Conservation (phyloP, 257 asterid species). For the Verbascum thapsus region DNA sequence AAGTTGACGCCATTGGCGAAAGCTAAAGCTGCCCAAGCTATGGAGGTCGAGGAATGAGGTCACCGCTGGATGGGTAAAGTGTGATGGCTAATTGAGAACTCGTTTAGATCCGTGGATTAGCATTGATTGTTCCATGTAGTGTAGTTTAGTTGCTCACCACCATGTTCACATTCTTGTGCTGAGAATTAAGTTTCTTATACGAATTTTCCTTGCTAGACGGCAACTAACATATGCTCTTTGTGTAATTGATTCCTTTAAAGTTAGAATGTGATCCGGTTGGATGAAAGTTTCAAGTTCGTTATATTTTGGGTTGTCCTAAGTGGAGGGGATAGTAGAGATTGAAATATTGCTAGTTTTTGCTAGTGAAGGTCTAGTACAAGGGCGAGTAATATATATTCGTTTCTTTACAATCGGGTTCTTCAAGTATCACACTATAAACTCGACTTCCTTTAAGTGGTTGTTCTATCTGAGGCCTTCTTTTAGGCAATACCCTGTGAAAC, state of each 20-base stretch:
- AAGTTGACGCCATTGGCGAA: constrained; percentile 83
- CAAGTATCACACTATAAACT: too few relatives aligned
- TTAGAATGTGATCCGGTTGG: constrained; percentile 5
- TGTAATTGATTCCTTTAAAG: constrained; percentile 5
- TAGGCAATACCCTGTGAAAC: too few relatives aligned
- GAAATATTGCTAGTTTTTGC: too few relatives aligned
- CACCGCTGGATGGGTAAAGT: constrained; percentile 12
- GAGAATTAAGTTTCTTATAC: not conserved
- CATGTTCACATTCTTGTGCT: constrained; percentile 11
- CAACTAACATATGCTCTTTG: constrained; percentile 2
- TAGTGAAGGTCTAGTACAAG: too few relatives aligned
- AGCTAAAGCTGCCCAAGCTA: constrained; percentile 98
- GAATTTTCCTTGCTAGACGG: not conserved
- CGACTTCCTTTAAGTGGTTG: too few relatives aligned
- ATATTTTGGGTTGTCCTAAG: too few relatives aligned
- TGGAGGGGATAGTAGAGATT: too few relatives aligned
- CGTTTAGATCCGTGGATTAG: constrained; percentile 9
- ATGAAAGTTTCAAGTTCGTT: not conserved
- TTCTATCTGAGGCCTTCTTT: too few relatives aligned
- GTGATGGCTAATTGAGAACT: not conserved
- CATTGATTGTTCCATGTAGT: constrained; percentile 11
- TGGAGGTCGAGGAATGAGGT: constrained; percentile 86
- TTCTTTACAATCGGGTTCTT: too few relatives aligned
- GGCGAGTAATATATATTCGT: too few relatives aligned
- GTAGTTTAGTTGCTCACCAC: constrained; percentile 24